Evolutionary conservation across 192 early-diverging fungal species (phyloP), one percentile per base, ranked within the genome.

Genomic region (Chytriomyces hyalinus): DNA sequence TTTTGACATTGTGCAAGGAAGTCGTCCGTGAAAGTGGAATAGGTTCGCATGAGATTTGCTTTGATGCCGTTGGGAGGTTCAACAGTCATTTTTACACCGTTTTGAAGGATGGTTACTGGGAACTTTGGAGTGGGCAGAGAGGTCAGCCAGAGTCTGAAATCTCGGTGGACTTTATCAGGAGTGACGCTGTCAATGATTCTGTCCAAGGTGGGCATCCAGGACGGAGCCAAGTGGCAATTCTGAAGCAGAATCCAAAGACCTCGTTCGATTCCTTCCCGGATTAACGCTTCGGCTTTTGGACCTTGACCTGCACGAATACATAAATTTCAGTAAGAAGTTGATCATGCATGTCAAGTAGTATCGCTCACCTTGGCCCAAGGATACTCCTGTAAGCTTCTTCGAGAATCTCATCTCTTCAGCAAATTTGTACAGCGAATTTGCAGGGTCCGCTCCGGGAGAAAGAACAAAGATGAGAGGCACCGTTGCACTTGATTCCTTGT

Each of bases 31-130:
- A 88, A 89, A 1, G 88, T 84, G 17, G 83, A 82, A 70, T 89
- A 89, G 5, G 83, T 89, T 60, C 87, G 65, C 76, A 89, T 48
- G 0, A 89, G 67, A 61, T 89, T 89, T 0, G 88, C 88, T 69
- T 89, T 89, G 69, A 89, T 85, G 36, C 88, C 88, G 65, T 88
- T 89, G 10, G 88, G 87, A 13, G 88, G 87, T 51, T 89, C 88
- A 62, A 89, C 60, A 20, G 88, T 89, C 51, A 88, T 88, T 67
- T 89, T 89, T 6, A 89, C 88, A 22, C 88, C 88, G 65, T 88
- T 89, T 69, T 88, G 88, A 22, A 89, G 78, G 26, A 89, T 89
- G 4, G 85, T 87, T 11, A 88, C 87, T 20, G 88, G 88, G 79
- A 89, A 89, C 70, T 89, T 88, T 5, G 85, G 80, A 0, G 88